Evolutionary conservation across 345 rosid genomes (phyloP), one percentile per base, ranked within the genome.

Genomic region (Firmiana major): DNA sequence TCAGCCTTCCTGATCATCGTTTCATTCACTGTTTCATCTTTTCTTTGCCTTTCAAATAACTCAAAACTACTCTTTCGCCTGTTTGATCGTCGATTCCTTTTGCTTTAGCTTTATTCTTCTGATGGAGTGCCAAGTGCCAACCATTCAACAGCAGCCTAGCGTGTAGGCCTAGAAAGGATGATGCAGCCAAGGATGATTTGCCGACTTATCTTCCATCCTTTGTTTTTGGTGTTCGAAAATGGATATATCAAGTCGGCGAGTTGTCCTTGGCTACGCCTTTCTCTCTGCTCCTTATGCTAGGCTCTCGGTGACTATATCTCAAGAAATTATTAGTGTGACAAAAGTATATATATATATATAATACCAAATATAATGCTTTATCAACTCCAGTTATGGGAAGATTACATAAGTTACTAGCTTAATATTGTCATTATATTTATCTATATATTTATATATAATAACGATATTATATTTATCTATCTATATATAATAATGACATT

Each of bases 111-210:
- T 55, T 43, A n/a, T n/a, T 51, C 59, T 31, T 19, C 19, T 7
- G 21, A 4, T 34, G 4, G 19, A 21, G 48, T 31, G 16, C 10
- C 6, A 55, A 49, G 1, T 4, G 54, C 19, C 54, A 5, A 51
- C 15, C 6, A 21, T 77, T 79, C 83, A 67, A 66, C 64, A n/a
- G 17, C 74, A 73, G 60, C 84, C 82, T 78, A 40, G 62, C 88
- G 38, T 85, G 74, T 74, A 24, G 84, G 84, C 64, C 58, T 21
- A 70, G 78, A 77, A 81, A 73, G 76, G 58, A 74, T 66, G 63
- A 40, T 85, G 87, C 87, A 87, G 90, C 90, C 90, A 87, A 87
- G 90, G 87, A 87, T 87, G 90, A 87, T 85, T 87, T 87, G 88
- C 90, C 90, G 88, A 60, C 80, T 45, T 19, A 24, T 34, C 17